Evolutionary conservation across 2,329 filamentous ascomycete genomes (phyloP), one percentile per base, ranked within the genome.

Genomic region (Coniosporium tulheliwenetii): DNA sequence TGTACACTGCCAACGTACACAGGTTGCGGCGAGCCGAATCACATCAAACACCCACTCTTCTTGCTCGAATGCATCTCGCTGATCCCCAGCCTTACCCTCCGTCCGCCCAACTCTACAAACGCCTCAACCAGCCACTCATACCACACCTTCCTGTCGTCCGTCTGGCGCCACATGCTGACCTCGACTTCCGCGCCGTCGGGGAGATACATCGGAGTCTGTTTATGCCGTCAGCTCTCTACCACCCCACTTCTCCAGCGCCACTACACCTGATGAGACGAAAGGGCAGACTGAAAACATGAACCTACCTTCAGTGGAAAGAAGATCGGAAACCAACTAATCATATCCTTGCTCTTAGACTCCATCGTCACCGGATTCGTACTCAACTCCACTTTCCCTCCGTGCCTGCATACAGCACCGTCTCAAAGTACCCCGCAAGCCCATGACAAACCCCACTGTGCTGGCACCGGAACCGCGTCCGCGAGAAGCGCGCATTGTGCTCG

Each of bases 241-340:
- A n/a, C 14, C 32, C 32, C 32, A 35, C 32, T 35, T 3, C 36
- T 15, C 14, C 13, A 15, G 19, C 36, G 9, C 10, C 4, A 13
- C 12, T 5, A 37, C 36, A 37, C 15, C 19, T 7, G 12, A 5
- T 7, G 30, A 16, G 16, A 8, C 38, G 39, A 42, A 36, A 34
- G 16, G 19, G 26, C 19, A 10, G 43, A 16, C 4, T n/a, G 7
- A 19, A 14, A 7, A 5, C 14, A 19, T 30, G 10, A 26, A 1
- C 32, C n/a, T 38, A 32, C 86, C 77, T 91, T 93, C 10, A 98
- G 65, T 0, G 93, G 91, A 56, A 98, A 98, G 65, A 89, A 95
- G 29, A 98, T 96, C 1, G 91, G 91, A 58, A 98, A 98, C 91
- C 91, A 98, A 41, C 85, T 93, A 47, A 95, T 93, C 93, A 98